These are phyloP conservation scores for Uncinocarpus reesii DNA, from an alignment of 2,329 filamentous ascomycete species.

Conservation along the genomic window DNA sequence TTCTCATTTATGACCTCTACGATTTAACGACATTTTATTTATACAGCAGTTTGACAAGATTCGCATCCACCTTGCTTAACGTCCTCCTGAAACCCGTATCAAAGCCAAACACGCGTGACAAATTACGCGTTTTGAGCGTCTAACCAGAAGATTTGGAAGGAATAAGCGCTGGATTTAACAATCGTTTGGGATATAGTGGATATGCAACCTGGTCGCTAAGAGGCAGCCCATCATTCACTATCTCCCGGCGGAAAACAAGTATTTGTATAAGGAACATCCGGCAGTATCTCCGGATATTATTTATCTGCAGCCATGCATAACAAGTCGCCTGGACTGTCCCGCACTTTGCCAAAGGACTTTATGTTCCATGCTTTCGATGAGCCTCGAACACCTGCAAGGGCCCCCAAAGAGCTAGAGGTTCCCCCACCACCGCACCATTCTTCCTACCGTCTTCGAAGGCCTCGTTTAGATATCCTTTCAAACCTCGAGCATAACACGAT, in stretches of 20 bases:
- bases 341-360: slow-evolving; percentile 40
- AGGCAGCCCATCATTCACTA: neutral
- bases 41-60: no score
- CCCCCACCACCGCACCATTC: slow-evolving; percentile 39
- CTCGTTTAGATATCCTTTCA: slow-evolving; percentile 32
- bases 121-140: neutral
- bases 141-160: neutral
- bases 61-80: no score
- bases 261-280: neutral
- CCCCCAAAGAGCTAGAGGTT: slow-evolving; percentile 29
- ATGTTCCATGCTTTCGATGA: slow-evolving; percentile 30
- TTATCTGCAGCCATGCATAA: slow-evolving; percentile 27
- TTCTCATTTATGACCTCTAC: slow-evolving; percentile 4
- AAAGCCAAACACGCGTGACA: no score
- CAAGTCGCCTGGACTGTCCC: slow-evolving; percentile 34
- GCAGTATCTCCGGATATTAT: neutral
- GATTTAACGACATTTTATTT: slow-evolving; percentile 6
- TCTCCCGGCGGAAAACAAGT: neutral
- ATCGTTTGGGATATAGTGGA: neutral
- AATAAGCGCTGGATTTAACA: neutral
- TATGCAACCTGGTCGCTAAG: neutral
- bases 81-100: no score
- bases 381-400: slow-evolving; percentile 37
- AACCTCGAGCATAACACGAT: slow-evolving; percentile 24
- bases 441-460: slow-evolving; percentile 33